Evolutionary conservation across 2,329 filamentous ascomycete species (phyloP), one percentile per base, ranked within the genome.

Genomic region (Penicillium sp.): DNA sequence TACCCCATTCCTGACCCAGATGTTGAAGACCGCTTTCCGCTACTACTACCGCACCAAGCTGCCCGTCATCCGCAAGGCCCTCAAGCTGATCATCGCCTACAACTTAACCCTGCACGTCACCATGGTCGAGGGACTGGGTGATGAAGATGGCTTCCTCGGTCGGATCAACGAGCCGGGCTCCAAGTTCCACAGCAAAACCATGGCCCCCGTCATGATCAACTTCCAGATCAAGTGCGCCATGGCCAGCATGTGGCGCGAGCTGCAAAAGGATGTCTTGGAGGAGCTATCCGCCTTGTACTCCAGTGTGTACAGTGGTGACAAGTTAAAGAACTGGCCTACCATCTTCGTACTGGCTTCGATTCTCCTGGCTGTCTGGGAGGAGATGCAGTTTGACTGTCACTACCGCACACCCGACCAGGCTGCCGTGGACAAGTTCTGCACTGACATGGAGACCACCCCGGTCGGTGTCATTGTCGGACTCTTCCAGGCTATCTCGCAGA

Each of bases 311-410:
- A 96, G 91, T 72, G 94, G 94, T 62, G 94, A 97, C 78, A 94
- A 96, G 79, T 87, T 97, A 71, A 97, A 97, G 88, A 96, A 97
- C 82, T 98, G 94, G 94, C 94, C 94, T 1, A 97, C 93, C 53
- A 98, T 98, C 77, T 98, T 97, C 85, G 96, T 98, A 87, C 85
- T 97, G 59, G 94, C 93, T 10, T 93, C 92, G 4, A 95, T 98
- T 66, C 87, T 98, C 37, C 85, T 98, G 53, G 92, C 92, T 12
- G 92, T 98, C 22, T 98, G 94, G 94, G 94, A 98, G 78, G 91
- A 97, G 85, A 97, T 98, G 88, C 93, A 98, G 78, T 98, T 97
- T 75, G 94, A 98, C 81, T 96, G 91, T 84, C 92, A 97, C 81
- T 98, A 97, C 85, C 91, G 94, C 56, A 89, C 96, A 3, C 92